Base-by-base conservation (phyloP, 306 rosid genomes). In the Quercus wislizeni region DNA sequence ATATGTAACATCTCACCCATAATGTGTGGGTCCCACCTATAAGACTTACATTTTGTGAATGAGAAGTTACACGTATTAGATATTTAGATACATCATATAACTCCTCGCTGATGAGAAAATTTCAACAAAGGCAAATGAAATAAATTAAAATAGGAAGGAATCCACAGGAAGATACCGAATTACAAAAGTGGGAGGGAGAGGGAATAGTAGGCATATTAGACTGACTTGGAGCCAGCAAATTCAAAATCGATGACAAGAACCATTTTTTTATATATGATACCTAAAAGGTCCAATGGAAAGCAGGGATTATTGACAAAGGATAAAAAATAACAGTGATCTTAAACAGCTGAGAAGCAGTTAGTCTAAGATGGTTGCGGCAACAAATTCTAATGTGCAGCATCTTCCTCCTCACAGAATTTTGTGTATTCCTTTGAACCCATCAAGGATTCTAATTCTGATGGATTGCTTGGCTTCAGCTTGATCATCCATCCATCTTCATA, bases 401-500 rank as follows among this genome's bases (percentile, higher is more conserved):
- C 91, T 83, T 95, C 97, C 85, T 95, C 97, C 78, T 93, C 92
- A 23, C 97, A 91, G 76, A 89, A 86, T 69, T 93, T 90, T 12
- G 94, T 93, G 83, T 96, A 96, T 75, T 88, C 98, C 83, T 89
- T 91, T 25, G 92, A 69, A 41, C 92, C 96, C 84, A 90, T 3
- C 87, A 89, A 87, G 27, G 96, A 87, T 56, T 88, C 94, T 76
- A 90, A 68, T 76, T 93, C 94, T 65, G 90, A 58, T 52, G 91
- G 89, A 81, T 74, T 82, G 85, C 84, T 89, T 8, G 99, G 93
- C 85, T 96, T 96, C 81, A 96, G 78, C 84, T 95, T 93, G 78
- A 93, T 95, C 96, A 93, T 91, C 98, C 94, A 91, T 65, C 99
- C 99, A n/a, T 83, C 91, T 86, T 91, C 98, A 65, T 88, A 96